Conservation (phyloP, 108 stramenopile genomes). For the Cyclotella cryptica region DNA sequence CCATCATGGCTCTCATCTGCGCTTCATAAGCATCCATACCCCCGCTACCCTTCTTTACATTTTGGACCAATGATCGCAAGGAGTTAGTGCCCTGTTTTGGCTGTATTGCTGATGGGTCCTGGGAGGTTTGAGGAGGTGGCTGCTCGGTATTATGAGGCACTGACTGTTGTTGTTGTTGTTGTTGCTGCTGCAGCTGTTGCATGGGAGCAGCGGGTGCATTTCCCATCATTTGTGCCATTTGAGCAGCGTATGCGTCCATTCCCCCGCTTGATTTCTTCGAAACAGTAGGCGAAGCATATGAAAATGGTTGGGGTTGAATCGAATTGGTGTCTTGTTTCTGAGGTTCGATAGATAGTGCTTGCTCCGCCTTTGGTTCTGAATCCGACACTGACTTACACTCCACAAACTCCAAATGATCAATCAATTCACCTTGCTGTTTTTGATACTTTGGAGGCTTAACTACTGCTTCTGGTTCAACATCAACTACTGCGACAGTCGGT, state of each 20-base stretch:
- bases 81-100: neutral
- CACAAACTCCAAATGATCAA: conserved; percentile 12
- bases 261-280: conserved; percentile 8
- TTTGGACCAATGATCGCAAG: neutral
- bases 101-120: neutral
- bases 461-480: neutral
- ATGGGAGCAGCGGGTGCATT: neutral
- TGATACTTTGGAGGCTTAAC: conserved; percentile 7
- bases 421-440: conserved; percentile 2
- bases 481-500: neutral
- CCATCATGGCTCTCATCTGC: conserved; percentile 22
- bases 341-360: neutral
- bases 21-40: conserved; percentile 22
- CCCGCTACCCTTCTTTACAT: conserved; percentile 11
- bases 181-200: neutral
- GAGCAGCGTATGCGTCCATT: conserved; percentile 18
- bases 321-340: neutral
- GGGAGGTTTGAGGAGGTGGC: neutral
- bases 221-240: conserved; percentile 6
- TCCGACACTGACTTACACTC: neutral
- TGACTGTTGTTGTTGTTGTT: neutral
- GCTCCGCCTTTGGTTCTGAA: no score
- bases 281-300: neutral
- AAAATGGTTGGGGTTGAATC: neutral
- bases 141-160: neutral